Conservation (phyloP, 176 grass and related monocot species). For the Bonia amplexicaulis region DNA sequence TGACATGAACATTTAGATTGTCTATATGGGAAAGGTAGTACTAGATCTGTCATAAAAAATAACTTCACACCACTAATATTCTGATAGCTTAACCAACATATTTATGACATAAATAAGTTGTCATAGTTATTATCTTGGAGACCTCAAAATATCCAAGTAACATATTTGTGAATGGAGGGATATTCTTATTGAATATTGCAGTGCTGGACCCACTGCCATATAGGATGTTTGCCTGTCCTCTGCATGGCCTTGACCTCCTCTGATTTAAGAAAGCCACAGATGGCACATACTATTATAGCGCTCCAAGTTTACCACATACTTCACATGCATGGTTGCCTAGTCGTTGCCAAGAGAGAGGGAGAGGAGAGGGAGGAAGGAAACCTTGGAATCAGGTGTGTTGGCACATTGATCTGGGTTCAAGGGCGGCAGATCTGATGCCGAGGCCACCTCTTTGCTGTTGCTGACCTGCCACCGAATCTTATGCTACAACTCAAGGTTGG, state of each 20-base stretch:
- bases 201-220: not conserved
- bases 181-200: not conserved
- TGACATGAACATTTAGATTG: not conserved
- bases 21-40: not conserved
- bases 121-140: not conserved
- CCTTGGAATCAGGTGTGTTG: not conserved
- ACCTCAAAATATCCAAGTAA: not conserved
- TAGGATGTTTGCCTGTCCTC: not conserved
- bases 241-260: not conserved
- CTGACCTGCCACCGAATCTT: not conserved
- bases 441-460: not conserved
- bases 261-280: not conserved
- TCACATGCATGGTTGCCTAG: not conserved
- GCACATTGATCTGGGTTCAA: not conserved
- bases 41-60: not conserved
- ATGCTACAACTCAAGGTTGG: not conserved
- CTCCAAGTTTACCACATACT: not conserved
- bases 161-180: constrained; percentile 6
- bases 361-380: not conserved
- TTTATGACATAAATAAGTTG: not conserved
- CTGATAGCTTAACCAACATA: not conserved
- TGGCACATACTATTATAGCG: not conserved
- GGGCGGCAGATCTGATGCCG: not conserved
- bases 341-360: not conserved
- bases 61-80: not conserved